A percentile compares a stretch with the other conserved stretches of the same genome.
These are phyloP conservation scores for Pichia sporocuriosa DNA, from an alignment of 805 yeast genomes.

Conservation along the genomic window DNA sequence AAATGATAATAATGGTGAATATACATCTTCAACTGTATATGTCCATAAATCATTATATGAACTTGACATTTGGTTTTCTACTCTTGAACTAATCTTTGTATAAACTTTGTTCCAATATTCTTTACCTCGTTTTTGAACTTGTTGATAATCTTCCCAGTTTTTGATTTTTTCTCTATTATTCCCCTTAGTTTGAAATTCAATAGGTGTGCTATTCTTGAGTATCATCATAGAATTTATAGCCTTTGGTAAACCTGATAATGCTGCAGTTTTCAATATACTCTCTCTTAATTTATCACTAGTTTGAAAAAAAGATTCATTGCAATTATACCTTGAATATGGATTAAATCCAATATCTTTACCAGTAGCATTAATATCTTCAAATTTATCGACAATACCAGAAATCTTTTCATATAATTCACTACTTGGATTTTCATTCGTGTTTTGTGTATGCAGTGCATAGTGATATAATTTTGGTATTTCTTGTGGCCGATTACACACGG, in stretches of 20 bases:
- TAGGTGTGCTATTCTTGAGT: constrained; percentile 61
- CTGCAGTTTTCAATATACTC: constrained; percentile 68
- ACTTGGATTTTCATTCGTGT: constrained; percentile 12
- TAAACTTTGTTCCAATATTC: constrained; percentile 70
- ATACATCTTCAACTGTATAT: constrained; percentile 64
- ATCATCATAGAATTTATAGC: constrained; percentile 71
- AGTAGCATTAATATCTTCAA: constrained; percentile 14
- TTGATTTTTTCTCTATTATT: constrained; percentile 15
- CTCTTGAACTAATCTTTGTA: constrained; percentile 64
- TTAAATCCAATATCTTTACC: constrained; percentile 14
- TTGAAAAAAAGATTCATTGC: not conserved
- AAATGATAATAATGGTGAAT: constrained; percentile 69
- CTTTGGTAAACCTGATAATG: constrained; percentile 78
- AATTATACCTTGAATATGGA: constrained; percentile 12
- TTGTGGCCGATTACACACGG: constrained; percentile 76
- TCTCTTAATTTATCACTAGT: constrained; percentile 58
- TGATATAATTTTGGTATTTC: constrained; percentile 73
- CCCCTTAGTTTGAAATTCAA: constrained; percentile 24
- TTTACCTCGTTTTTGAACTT: constrained; percentile 41
- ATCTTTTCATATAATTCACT: constrained; percentile 16
- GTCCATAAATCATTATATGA: constrained; percentile 86
- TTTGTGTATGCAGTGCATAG: constrained; percentile 43
- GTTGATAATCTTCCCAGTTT: constrained; percentile 14
- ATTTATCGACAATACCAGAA: constrained; percentile 22
- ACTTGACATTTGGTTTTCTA: constrained; percentile 55